phyloP scores from a whole-genome alignment of 352 stramenopile genomes.

The Aphanomyces astaci region DNA sequence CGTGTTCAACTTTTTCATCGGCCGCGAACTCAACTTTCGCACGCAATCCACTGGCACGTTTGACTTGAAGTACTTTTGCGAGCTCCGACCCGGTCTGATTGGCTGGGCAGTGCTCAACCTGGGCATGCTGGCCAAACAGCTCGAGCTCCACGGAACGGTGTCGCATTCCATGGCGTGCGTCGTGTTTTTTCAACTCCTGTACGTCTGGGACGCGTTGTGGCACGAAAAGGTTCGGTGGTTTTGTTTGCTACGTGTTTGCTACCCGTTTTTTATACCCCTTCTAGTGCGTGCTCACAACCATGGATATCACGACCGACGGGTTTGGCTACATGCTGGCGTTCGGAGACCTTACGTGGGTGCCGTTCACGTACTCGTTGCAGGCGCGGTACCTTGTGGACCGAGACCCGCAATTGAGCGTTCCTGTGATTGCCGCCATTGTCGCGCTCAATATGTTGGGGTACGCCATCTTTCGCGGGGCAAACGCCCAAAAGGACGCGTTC shows the following conservation, averaged over 20 bases:
- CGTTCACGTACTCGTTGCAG: constrained; percentile 86
- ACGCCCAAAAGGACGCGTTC: constrained; percentile 87
- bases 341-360: constrained; percentile 88
- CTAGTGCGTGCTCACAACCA: constrained; percentile 82
- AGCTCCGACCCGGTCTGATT: constrained; percentile 73
- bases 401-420: constrained; percentile 44
- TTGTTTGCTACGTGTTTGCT: background rate
- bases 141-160: constrained; percentile 23
- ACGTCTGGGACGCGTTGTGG: constrained; percentile 87
- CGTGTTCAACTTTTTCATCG: constrained; percentile 91
- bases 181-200: constrained; percentile 76
- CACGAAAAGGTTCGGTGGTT: constrained; percentile 44
- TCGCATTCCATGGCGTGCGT: constrained; percentile 69
- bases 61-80: constrained; percentile 88
- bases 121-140: constrained; percentile 39
- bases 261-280: too few relatives aligned
- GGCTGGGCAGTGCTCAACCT: constrained; percentile 78
- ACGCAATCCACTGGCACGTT: constrained; percentile 30
- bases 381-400: constrained; percentile 43
- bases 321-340: constrained; percentile 92
- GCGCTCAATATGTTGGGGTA: constrained; percentile 67
- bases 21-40: constrained; percentile 85
- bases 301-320: constrained; percentile 92
- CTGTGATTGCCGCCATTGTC: constrained; percentile 37
- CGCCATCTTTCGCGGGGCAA: constrained; percentile 72